These are phyloP conservation scores for Passalora sequoiae DNA, from an alignment of 2,329 filamentous ascomycete species.

Conservation along the genomic window DNA sequence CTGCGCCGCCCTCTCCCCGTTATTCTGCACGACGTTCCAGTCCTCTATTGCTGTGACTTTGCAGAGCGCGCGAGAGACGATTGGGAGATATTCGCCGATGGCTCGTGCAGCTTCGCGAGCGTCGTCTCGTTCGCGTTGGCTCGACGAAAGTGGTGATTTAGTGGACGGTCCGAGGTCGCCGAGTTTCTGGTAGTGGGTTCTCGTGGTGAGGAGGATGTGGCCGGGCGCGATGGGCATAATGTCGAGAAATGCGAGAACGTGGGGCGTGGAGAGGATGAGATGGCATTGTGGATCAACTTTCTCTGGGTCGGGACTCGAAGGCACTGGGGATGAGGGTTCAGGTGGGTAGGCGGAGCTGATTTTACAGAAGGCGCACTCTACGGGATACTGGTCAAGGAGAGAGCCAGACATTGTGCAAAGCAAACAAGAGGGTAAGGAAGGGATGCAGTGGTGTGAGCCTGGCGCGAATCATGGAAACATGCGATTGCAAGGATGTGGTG, in stretches of 20 bases:
- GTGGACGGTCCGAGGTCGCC: conserved; percentile 52
- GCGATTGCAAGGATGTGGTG: too few species aligned
- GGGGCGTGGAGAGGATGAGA: conserved; percentile 70
- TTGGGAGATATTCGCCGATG: conserved; percentile 54
- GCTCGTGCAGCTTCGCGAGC: conserved; percentile 24
- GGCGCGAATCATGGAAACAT: too few species aligned
- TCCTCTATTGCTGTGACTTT: conserved; percentile 66
- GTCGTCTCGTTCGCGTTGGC: conserved; percentile 15
- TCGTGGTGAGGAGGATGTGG: conserved; percentile 76
- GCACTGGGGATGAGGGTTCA: conserved; percentile 35
- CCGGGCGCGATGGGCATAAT: conserved; percentile 81
- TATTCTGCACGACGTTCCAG: conserved; percentile 98
- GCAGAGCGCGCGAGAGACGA: conserved; percentile 67
- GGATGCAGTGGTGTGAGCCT: too few species aligned
- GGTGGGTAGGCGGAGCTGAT: conserved; percentile 52
- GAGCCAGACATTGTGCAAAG: conserved; percentile 4
- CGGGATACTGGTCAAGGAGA: conserved; percentile 37
- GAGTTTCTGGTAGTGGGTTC: conserved; percentile 71
- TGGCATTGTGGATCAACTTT: conserved; percentile 38
- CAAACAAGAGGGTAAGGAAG: too few species aligned
- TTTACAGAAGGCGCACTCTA: conserved; percentile 54
- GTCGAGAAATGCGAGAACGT: conserved; percentile 83
- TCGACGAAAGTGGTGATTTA: conserved; percentile 16
- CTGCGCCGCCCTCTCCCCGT: conserved; percentile 80
- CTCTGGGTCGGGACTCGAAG: conserved; percentile 32